Percentiles rank a stretch among this genome's conserved stretches.
Evolutionary conservation across 73 alveolate genomes (phyloP).

Genomic region (Paraurostyla sp.): DNA sequence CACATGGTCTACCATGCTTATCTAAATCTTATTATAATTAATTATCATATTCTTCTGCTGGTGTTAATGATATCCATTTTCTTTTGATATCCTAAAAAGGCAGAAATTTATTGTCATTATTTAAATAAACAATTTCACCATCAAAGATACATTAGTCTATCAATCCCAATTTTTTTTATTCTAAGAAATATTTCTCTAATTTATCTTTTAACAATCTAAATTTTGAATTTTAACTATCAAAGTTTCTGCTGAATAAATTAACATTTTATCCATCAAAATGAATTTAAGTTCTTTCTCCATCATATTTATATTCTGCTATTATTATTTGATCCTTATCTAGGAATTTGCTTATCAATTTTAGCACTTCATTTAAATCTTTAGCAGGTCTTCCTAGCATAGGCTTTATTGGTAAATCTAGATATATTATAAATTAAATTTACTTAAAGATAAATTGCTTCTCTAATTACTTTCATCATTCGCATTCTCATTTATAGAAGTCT

Average conservation of each 20-base stretch:
- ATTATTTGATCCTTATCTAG: slow-evolving; percentile 62
- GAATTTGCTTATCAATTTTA: background rate
- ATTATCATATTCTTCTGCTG: background rate
- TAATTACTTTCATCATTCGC: no score
- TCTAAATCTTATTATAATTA: slow-evolving; percentile 58
- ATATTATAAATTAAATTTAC: background rate
- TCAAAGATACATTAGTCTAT: slow-evolving; percentile 55
- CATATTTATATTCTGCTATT: slow-evolving; percentile 85
- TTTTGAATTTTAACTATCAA: slow-evolving; percentile 84
- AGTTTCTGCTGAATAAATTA: slow-evolving; percentile 81
- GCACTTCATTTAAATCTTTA: slow-evolving; percentile 8
- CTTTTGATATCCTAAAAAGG: slow-evolving; percentile 87
- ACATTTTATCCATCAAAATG: slow-evolving; percentile 79
- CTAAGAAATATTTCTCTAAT: slow-evolving; percentile 74
- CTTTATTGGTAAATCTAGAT: slow-evolving; percentile 26
- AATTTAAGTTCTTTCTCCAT: slow-evolving; percentile 87
- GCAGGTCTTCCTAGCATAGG: slow-evolving; percentile 71
- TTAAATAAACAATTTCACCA: slow-evolving; percentile 84
- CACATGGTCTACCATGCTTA: slow-evolving; percentile 78
- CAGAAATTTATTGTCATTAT: slow-evolving; percentile 73
- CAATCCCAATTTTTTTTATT: slow-evolving; percentile 30
- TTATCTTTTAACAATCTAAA: slow-evolving; percentile 74
- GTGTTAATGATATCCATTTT: no score
- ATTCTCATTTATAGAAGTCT: no score
- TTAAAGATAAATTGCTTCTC: background rate